These are phyloP conservation scores for Solanum sparsipilum DNA, from an alignment of 257 asterid genomes.

Conservation along the genomic window DNA sequence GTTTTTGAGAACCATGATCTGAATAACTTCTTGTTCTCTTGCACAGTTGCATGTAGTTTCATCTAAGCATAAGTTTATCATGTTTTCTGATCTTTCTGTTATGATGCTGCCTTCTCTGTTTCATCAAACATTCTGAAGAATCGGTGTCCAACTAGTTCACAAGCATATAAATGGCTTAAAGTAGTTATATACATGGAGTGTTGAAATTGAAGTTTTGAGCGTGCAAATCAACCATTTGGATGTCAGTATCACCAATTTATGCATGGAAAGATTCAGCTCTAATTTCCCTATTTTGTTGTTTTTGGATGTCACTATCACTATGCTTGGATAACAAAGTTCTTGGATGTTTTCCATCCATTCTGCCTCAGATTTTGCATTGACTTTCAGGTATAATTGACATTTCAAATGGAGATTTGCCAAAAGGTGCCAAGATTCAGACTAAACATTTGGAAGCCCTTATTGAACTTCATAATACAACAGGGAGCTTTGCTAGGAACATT, in stretches of 20 bases:
- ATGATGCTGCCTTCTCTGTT: background rate
- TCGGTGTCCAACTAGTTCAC: background rate
- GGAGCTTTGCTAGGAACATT: constrained; percentile 79
- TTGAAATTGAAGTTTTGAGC: background rate
- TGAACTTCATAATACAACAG: constrained; percentile 78
- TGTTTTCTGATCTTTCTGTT: background rate
- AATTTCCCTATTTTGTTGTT: background rate
- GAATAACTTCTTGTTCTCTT: background rate
- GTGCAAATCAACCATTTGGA: background rate
- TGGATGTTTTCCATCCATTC: constrained; percentile 1
- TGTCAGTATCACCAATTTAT: background rate
- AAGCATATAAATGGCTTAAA: background rate
- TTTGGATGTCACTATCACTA: background rate
- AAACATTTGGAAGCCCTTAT: constrained; percentile 80
- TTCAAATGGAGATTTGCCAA: constrained; percentile 79
- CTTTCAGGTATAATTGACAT: constrained; percentile 88
- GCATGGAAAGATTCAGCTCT: background rate
- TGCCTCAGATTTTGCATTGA: constrained; percentile 6
- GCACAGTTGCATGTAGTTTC: background rate
- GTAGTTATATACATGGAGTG: background rate
- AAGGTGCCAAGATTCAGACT: constrained; percentile 78
- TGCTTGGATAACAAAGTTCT: background rate
- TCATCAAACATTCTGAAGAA: background rate
- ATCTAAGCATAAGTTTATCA: background rate
- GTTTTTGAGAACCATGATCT: background rate